Percentiles rank a stretch among this genome's conserved stretches.
Evolutionary conservation across 257 asterid species (phyloP).

Genomic region (Salvia rosmarinus): DNA sequence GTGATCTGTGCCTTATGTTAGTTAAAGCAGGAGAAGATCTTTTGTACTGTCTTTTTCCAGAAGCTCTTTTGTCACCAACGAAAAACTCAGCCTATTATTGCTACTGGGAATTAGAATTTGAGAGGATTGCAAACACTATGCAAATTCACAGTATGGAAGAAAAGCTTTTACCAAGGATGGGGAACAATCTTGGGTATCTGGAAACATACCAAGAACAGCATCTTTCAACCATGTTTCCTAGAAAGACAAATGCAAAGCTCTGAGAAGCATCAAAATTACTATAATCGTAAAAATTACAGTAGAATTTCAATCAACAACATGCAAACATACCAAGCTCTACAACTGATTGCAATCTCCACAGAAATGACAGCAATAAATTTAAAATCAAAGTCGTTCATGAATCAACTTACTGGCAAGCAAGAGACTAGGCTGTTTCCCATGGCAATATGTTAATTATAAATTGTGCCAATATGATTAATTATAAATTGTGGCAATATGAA

Average conservation of each 20-base stretch:
- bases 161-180: conserved; percentile 72
- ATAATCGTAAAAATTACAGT: conserved; percentile 6
- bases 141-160: conserved; percentile 21
- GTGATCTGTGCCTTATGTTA: conserved; percentile 61
- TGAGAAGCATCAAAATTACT: conserved; percentile 15
- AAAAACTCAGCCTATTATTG: conserved; percentile 71
- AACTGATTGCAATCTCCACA: conserved; percentile 3
- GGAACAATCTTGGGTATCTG: conserved; percentile 86
- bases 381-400: conserved; percentile 15
- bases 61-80: conserved; percentile 67
- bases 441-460: background rate
- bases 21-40: conserved; percentile 58
- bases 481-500: too few relatives aligned
- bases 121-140: conserved; percentile 1
- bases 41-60: conserved; percentile 55
- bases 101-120: conserved; percentile 35
- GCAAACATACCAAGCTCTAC: background rate
- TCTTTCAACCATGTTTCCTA: conserved; percentile 94
- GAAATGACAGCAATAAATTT: background rate
- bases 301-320: conserved; percentile 10
- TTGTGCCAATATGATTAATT: background rate
- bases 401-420: conserved; percentile 20
- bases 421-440: background rate
- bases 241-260: conserved; percentile 36
- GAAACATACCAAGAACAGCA: conserved; percentile 77